Conservation (phyloP, 176 grass and related monocot species). For the Oropetium thomaeum region DNA sequence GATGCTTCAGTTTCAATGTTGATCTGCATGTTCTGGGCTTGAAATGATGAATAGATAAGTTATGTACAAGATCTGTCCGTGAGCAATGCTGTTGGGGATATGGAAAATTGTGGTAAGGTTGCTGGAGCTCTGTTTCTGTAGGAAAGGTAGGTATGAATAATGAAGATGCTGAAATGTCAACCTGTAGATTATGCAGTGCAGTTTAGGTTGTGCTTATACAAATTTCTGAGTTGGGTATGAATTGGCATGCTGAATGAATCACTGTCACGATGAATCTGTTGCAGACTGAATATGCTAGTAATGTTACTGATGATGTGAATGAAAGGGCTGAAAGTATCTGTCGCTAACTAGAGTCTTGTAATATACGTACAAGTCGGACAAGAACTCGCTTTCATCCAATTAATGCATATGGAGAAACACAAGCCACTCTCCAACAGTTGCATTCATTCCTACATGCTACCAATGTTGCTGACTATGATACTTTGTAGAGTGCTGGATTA, state of each 20-base stretch:
- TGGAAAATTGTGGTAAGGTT: background rate
- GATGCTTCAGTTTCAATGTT: constrained; percentile 20
- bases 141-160: background rate
- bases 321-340: background rate
- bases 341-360: background rate
- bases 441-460: background rate
- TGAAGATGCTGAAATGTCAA: background rate
- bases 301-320: background rate
- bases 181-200: constrained; percentile 3
- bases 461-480: background rate
- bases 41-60: background rate
- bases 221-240: background rate
- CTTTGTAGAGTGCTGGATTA: background rate
- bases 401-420: background rate
- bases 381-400: background rate
- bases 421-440: background rate
- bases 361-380: background rate
- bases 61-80: background rate
- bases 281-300: background rate
- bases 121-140: background rate
- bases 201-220: background rate
- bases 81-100: background rate
- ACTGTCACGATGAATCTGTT: background rate
- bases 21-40: background rate
- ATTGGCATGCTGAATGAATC: background rate